Conservation (phyloP, 2,329 filamentous ascomycete genomes). For the Rutstroemia sp. region DNA sequence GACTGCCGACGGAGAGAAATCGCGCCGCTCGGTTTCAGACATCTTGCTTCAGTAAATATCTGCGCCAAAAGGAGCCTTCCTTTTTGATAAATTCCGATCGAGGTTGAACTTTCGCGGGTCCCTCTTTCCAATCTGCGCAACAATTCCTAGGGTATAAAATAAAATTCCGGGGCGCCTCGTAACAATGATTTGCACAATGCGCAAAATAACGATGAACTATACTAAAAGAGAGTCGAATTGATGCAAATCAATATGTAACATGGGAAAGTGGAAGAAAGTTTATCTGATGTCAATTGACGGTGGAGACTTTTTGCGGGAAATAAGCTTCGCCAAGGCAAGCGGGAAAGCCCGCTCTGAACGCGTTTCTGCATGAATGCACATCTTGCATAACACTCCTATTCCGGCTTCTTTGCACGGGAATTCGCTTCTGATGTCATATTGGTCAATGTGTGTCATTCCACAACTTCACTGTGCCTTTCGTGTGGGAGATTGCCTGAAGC, state of each 20-base stretch:
- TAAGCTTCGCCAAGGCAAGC: neutral
- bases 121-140: too few relatives aligned
- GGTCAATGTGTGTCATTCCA: too few relatives aligned
- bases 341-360: neutral
- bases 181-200: neutral
- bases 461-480: too few relatives aligned
- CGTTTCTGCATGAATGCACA: neutral
- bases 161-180: neutral
- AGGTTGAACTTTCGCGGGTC: neutral
- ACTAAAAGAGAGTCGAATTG: neutral
- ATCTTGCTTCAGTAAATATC: neutral
- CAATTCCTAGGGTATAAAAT: too few relatives aligned
- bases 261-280: neutral
- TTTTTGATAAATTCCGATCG: neutral
- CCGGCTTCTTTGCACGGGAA: too few relatives aligned
- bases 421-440: too few relatives aligned
- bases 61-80: neutral
- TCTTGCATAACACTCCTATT: neutral
- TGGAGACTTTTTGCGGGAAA: neutral
- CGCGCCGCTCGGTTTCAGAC: slow-evolving; percentile 6
- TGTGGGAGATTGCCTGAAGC: too few relatives aligned
- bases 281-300: neutral
- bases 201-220: neutral
- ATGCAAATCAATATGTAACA: neutral
- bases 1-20: slow-evolving; percentile 8